Conservation (phyloP, 2,329 filamentous ascomycete genomes). For the Pleurostoma richardsiae region DNA sequence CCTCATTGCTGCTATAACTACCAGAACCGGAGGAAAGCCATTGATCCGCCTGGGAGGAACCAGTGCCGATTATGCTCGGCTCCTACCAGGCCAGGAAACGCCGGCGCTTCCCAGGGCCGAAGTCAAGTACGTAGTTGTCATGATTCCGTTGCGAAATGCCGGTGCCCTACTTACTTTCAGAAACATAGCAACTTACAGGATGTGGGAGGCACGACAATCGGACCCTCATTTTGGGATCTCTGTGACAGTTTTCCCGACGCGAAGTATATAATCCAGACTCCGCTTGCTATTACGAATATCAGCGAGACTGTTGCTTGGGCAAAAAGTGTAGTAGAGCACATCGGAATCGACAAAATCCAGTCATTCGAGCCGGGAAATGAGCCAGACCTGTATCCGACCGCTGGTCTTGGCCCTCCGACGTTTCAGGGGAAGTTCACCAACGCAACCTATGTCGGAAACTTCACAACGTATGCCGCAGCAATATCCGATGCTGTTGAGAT, state of each 20-base stretch:
- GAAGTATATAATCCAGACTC: slow-evolving; percentile 27
- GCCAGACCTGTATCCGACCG: slow-evolving; percentile 23
- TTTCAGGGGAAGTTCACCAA: slow-evolving; percentile 27
- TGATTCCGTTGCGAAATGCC: too few species aligned
- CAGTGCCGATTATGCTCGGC: slow-evolving; percentile 27
- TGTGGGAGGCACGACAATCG: slow-evolving; percentile 25
- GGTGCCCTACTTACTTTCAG: too few species aligned
- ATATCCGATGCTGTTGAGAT: slow-evolving; percentile 19
- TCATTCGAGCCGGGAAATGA: slow-evolving; percentile 30
- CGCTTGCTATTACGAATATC: slow-evolving; percentile 26
- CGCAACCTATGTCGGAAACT: slow-evolving; percentile 27
- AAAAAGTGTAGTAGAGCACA: slow-evolving; percentile 17
- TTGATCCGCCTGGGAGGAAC: slow-evolving; percentile 29
- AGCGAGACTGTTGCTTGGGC: slow-evolving; percentile 27
- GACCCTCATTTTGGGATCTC: slow-evolving; percentile 25
- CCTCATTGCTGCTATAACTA: slow-evolving; percentile 24
- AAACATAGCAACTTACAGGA: slow-evolving; percentile 22
- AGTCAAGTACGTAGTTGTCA: slow-evolving; percentile 5
- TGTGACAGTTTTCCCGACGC: slow-evolving; percentile 23
- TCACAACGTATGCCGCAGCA: slow-evolving; percentile 23
- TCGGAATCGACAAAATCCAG: slow-evolving; percentile 25
- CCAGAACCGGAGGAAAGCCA: slow-evolving; percentile 24
- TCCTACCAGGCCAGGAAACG: slow-evolving; percentile 21
- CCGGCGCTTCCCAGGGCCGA: slow-evolving; percentile 24
- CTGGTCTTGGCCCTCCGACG: slow-evolving; percentile 21